A percentile compares a stretch with the other conserved stretches of the same genome.
Conservation (phyloP, 1,284 basidiomycete species). For the Cystobasidium sp. region DNA sequence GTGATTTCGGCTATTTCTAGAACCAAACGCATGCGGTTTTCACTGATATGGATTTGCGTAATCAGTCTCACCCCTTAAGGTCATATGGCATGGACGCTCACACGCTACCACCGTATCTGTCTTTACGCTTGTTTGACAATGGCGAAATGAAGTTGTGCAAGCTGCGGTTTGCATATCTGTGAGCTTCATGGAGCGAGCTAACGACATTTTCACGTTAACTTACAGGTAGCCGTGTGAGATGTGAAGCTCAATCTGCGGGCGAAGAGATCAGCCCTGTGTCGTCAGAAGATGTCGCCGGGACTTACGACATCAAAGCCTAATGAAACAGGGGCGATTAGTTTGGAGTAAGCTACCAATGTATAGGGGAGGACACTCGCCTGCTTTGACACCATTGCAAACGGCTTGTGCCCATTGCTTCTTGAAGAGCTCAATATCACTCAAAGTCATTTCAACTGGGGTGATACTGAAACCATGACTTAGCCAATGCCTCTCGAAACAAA, state of each 20-base stretch:
- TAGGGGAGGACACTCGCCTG: constrained; percentile 41
- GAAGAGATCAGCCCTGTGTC: neutral
- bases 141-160: constrained; percentile 67
- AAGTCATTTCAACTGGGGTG: constrained; percentile 65
- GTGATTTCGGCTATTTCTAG: constrained; percentile 65
- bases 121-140: constrained; percentile 70
- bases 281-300: neutral
- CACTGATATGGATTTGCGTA: neutral
- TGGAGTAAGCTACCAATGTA: neutral
- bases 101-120: constrained; percentile 69
- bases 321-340: neutral
- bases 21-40: constrained; percentile 69
- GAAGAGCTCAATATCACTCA: constrained; percentile 65
- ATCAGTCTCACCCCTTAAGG: neutral
- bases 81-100: neutral
- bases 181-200: neutral
- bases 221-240: constrained; percentile 47
- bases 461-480: constrained; percentile 49
- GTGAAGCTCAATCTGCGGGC: constrained; percentile 64
- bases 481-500: too few species aligned
- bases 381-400: constrained; percentile 62
- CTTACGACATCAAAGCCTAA: constrained; percentile 64
- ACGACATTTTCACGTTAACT: neutral
- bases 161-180: neutral
- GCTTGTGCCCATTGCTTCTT: constrained; percentile 71